Conservation (phyloP, 2,329 filamentous ascomycete species). For the Cercospora zeae-maydis region DNA sequence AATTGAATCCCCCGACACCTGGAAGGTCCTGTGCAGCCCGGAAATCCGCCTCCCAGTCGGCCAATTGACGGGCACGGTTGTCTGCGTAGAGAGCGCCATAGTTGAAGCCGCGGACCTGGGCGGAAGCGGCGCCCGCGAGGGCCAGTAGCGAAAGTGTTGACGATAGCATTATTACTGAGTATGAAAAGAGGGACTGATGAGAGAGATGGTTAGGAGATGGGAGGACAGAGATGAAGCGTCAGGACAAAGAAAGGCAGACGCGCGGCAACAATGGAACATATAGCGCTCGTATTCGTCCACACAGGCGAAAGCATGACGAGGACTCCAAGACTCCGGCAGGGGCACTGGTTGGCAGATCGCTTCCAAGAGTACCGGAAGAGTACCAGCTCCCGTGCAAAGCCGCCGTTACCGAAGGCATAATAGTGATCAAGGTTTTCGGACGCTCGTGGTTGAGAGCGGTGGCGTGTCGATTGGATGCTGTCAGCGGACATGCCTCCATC, state of each 20-base stretch:
- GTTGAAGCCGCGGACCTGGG: constrained; percentile 63
- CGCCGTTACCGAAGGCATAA: neutral
- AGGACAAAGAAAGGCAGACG: neutral
- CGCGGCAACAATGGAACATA: neutral
- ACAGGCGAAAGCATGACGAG: constrained; percentile 4
- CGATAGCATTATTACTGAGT: neutral
- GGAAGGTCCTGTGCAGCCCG: constrained; percentile 60
- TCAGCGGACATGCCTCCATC: neutral
- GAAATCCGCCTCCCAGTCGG: constrained; percentile 69
- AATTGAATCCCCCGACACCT: constrained; percentile 46
- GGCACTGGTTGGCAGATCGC: neutral
- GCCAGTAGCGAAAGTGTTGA: constrained; percentile 12
- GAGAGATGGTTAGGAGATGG: neutral
- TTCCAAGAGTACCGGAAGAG: constrained; percentile 5
- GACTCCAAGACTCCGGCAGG: neutral
- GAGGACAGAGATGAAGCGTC: neutral
- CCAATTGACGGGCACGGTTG: constrained; percentile 56
- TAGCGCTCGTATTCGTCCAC: constrained; percentile 2
- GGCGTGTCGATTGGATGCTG: neutral
- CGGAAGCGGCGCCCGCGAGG: constrained; percentile 39
- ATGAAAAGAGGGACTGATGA: neutral
- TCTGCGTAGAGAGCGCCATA: constrained; percentile 63
- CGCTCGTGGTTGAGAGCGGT: neutral
- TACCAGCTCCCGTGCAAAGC: constrained; percentile 10
- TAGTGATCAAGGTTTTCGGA: constrained; percentile 4